Evolutionary conservation across 2,329 filamentous ascomycete genomes (phyloP).

Genomic region (Allantophomopsis cytisporea): DNA sequence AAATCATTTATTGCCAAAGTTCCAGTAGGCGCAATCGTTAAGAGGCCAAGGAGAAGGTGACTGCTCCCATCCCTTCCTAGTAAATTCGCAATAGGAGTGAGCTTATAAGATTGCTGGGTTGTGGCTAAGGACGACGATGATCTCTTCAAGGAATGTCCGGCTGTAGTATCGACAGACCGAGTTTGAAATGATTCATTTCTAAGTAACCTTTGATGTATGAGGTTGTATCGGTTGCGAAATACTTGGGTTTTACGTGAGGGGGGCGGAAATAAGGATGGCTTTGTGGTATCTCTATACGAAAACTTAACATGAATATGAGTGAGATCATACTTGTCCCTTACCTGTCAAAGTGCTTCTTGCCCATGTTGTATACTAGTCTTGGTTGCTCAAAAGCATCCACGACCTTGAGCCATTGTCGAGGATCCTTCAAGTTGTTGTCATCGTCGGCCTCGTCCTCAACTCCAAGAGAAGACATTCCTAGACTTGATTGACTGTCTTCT

Average conservation of each 20-base stretch:
- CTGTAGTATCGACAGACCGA: constrained; percentile 54
- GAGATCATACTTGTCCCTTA: constrained; percentile 23
- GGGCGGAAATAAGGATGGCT: constrained; percentile 60
- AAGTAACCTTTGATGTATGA: constrained; percentile 83
- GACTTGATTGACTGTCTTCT: constrained; percentile 53
- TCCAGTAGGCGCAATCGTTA: constrained; percentile 70
- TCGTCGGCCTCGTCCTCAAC: constrained; percentile 42
- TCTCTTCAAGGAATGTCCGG: constrained; percentile 37
- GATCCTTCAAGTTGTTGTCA: constrained; percentile 41
- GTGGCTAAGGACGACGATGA: constrained; percentile 40
- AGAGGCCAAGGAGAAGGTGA: constrained; percentile 76
- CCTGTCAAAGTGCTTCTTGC: constrained; percentile 86
- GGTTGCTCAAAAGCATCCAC: constrained; percentile 80
- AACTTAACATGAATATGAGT: background rate
- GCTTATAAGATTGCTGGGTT: constrained; percentile 59
- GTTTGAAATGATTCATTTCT: constrained; percentile 89
- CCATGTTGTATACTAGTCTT: constrained; percentile 58
- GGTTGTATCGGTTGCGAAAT: constrained; percentile 82
- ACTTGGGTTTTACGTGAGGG: constrained; percentile 71
- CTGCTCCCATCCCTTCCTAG: constrained; percentile 69
- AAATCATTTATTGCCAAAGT: constrained; percentile 73
- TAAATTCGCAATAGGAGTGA: constrained; percentile 71
- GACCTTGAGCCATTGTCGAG: constrained; percentile 72
- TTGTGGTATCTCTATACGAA: constrained; percentile 37
- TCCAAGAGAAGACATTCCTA: constrained; percentile 40